These are phyloP conservation scores for Lagerstroemia speciosa DNA, from an alignment of 345 rosid species.

Conservation along the genomic window DNA sequence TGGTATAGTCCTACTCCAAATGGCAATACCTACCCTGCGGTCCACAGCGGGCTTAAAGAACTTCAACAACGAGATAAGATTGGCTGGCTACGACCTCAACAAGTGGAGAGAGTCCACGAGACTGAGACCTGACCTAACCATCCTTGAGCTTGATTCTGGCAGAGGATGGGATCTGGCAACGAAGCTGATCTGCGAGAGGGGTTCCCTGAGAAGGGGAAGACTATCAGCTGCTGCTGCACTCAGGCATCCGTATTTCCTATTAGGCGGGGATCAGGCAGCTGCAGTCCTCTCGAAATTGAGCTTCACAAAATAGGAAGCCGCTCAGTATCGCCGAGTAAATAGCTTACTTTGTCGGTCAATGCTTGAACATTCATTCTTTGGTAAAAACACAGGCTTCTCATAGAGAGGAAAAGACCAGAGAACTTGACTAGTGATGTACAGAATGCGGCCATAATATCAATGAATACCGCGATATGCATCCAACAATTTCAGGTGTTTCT, in stretches of 20 bases:
- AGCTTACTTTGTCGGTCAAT: constrained; percentile 37
- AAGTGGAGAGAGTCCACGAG: constrained; percentile 64
- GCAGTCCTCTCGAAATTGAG: constrained; percentile 72
- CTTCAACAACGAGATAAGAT: constrained; percentile 64
- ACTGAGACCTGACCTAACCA: constrained; percentile 61
- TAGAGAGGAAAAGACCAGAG: neutral
- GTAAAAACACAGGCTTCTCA: neutral
- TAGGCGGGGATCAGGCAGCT: constrained; percentile 92
- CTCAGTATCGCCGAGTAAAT: neutral
- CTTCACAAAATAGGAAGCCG: constrained; percentile 39
- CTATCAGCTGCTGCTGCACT: constrained; percentile 87
- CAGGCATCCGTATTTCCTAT: constrained; percentile 85
- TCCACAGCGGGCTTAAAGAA: constrained; percentile 65
- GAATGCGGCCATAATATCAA: neutral
- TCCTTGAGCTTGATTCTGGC: constrained; percentile 82
- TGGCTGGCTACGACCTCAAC: constrained; percentile 50
- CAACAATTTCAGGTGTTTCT: neutral
- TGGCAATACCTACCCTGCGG: constrained; percentile 79
- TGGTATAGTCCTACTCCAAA: constrained; percentile 85
- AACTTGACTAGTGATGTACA: neutral
- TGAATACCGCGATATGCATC: neutral
- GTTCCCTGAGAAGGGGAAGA: constrained; percentile 69
- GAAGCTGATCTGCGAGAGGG: constrained; percentile 74
- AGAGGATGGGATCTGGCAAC: constrained; percentile 98
- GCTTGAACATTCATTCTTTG: constrained; percentile 19